Evolutionary conservation across 2,329 filamentous ascomycete genomes (phyloP), one percentile per base, ranked within the genome.

Genomic region (Aureobasidium sp.): DNA sequence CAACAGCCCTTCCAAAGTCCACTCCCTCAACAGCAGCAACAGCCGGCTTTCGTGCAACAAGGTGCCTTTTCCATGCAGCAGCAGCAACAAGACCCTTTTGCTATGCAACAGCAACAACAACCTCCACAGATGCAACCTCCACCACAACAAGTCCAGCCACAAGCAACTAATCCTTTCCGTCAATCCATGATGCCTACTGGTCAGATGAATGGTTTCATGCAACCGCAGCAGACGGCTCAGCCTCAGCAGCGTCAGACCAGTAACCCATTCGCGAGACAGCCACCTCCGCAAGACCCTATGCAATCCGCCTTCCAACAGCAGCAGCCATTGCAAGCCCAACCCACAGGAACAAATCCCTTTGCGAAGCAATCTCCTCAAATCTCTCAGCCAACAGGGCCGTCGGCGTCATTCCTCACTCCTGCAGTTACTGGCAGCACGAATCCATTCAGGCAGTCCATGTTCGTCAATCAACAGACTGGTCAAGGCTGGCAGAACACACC

Each of bases 401-500:
- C 76, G 8, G 65, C 71, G 14, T 70, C 73, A 2, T 73, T 74
- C n/a, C 72, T 65, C 42, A 70, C 81, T 53, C 76, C 91, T 2
- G 91, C 93, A 70, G 83, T 88, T 1, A 97, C 92, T 0, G 92
- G 91, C 9, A 91, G 85, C 70, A 97, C 92, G 2, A 99, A 99
- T 70, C 94, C 94, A 0, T 97, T 97, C 82, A 84, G 94, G 17
- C 91, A 97, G 71, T 90, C 89, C 49, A 86, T 87, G 4, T 96
- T 97, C 73, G 87, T 96, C 58, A 94, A 96, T 71, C 91, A 96
- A 70, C 82, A 86, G 65, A 96, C 91, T 0, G 92, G 93, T 0
- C 82, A 90, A 74, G 90, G 90, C 1, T 97, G 94, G 91, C 92
- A 97, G 73, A 83, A 84, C 64, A 73, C 73, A 4, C 86, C 87